Percentiles rank a stretch among this genome's conserved stretches.
These are phyloP conservation scores for Xylariaceae sp. DNA, from an alignment of 2,329 filamentous ascomycete species.

Conservation along the genomic window DNA sequence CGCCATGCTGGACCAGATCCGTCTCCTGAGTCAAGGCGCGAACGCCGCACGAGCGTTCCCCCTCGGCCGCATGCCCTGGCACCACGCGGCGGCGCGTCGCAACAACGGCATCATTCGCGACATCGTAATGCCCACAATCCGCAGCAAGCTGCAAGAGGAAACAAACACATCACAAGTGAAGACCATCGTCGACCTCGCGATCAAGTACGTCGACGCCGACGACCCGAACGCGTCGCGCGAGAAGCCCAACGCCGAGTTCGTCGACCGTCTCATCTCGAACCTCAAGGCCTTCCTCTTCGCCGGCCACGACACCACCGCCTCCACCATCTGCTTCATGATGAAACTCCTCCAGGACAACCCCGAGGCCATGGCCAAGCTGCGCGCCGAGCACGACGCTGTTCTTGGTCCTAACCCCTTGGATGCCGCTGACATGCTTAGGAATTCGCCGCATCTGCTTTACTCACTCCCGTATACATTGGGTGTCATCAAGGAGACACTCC, in stretches of 20 bases:
- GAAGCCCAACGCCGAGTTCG: conserved; percentile 25
- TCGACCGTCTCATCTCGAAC: conserved; percentile 31
- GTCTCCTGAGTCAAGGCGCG: conserved; percentile 18
- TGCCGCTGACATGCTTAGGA: conserved; percentile 17
- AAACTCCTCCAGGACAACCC: conserved; percentile 32
- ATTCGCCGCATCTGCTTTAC: conserved; percentile 30
- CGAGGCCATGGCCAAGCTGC: conserved; percentile 28
- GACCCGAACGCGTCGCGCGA: conserved; percentile 18
- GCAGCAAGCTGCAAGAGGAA: conserved; percentile 20
- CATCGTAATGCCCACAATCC: conserved; percentile 25
- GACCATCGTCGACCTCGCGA: conserved; percentile 28
- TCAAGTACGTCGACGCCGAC: conserved; percentile 26
- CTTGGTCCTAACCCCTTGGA: conserved; percentile 29
- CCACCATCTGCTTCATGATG: conserved; percentile 33
- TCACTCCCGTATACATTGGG: conserved; percentile 35
- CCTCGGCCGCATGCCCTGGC: conserved; percentile 23
- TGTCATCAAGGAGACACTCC: conserved; percentile 36
- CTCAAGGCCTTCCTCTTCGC: conserved; percentile 37
- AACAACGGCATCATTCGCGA: conserved; percentile 26
- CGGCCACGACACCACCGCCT: conserved; percentile 36
- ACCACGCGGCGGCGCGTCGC: conserved; percentile 19
- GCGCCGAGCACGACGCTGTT: conserved; percentile 35
- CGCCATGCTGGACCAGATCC: conserved; percentile 23
- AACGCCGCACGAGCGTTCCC: conserved; percentile 19
- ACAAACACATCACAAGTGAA: conserved; percentile 20